Base-by-base conservation (phyloP, 2,329 filamentous ascomycete genomes). In the Thelonectria blattea region DNA sequence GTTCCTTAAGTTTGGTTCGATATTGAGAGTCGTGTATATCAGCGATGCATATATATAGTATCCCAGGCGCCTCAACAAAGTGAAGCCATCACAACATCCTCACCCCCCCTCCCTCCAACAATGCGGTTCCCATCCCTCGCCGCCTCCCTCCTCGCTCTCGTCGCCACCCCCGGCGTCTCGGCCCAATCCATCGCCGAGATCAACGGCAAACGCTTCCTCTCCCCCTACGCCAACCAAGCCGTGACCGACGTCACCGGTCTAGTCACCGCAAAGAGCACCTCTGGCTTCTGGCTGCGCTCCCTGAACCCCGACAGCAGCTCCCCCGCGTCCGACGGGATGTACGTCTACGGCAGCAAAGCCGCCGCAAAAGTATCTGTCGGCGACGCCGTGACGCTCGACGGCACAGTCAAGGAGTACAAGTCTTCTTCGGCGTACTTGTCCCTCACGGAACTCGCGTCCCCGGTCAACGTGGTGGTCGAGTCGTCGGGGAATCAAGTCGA, bases 211-310 rank as follows among this genome's bases (percentile, higher is more conserved):
- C 80, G 75, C 20, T 91, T 85, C 74, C 73, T 90, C 49, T 91
- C 89, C 15, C 82, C 87, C 0, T 84, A 85, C 72, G 78, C 78
- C 9, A 83, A 83, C 50, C 75, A 86, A 71, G 76, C 75, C 7
- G 84, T 91, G 52, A 81, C 80, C 20, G 83, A 83, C 58, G 80
- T 91, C 57, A 81, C 82, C 34, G 89, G 89, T 39, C 75, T 91
- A 11, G 81, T 91, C 15, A 88, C 87, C 17, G 89, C 88, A 34
- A 87, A 86, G 69, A 81, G 83, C 0, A 80, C 83, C 14, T 80
- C 79, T 60, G 89, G 89, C 12, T 80, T 91, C 71, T 91, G 83
- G 79, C 77, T 91, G 17, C 84, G 86, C 45, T 89, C 88, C 1
- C 83, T 82, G 0, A 78, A 76, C 34, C 82, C 85, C 1, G 84